These are phyloP conservation scores for Erigeron canadensis DNA, from an alignment of 129 eudicot species.

Conservation along the genomic window DNA sequence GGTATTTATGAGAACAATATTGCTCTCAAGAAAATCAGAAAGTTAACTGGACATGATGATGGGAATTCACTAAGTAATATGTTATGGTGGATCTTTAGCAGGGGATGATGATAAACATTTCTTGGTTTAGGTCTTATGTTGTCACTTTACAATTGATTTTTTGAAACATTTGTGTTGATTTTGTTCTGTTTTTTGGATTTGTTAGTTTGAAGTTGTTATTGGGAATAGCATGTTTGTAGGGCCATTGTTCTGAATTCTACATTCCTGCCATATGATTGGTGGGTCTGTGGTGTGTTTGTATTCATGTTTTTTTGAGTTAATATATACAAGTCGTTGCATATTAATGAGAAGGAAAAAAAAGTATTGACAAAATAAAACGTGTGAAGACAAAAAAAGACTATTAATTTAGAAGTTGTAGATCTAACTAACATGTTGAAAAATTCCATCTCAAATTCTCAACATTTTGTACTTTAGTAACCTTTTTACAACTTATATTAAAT, in stretches of 20 bases:
- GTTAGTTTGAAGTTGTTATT: neutral
- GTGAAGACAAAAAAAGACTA: too few species aligned
- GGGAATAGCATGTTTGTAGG: neutral
- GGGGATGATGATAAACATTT: slow-evolving; percentile 36
- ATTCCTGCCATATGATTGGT: neutral
- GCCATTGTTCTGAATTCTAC: neutral
- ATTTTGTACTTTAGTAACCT: too few species aligned
- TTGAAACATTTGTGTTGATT: neutral
- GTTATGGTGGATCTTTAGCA: slow-evolving; percentile 90
- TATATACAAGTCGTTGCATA: neutral
- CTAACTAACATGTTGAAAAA: neutral
- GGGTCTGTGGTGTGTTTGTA: neutral
- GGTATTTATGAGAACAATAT: slow-evolving; percentile 67
- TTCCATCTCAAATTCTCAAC: neutral
- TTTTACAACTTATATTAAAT: too few species aligned
- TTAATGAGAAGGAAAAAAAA: too few species aligned
- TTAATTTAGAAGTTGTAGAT: neutral
- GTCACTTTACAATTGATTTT: neutral
- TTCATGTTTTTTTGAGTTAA: neutral
- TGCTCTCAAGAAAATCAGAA: slow-evolving; percentile 58
- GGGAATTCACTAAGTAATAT: slow-evolving; percentile 86
- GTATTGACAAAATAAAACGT: neutral
- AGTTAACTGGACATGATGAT: slow-evolving; percentile 66
- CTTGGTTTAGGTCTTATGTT: neutral
- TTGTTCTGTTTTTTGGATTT: neutral